A percentile compares a stretch with the other conserved stretches of the same genome.
Evolutionary conservation across 2,329 filamentous ascomycete genomes (phyloP).

Genomic region (Colletotrichum sp.): DNA sequence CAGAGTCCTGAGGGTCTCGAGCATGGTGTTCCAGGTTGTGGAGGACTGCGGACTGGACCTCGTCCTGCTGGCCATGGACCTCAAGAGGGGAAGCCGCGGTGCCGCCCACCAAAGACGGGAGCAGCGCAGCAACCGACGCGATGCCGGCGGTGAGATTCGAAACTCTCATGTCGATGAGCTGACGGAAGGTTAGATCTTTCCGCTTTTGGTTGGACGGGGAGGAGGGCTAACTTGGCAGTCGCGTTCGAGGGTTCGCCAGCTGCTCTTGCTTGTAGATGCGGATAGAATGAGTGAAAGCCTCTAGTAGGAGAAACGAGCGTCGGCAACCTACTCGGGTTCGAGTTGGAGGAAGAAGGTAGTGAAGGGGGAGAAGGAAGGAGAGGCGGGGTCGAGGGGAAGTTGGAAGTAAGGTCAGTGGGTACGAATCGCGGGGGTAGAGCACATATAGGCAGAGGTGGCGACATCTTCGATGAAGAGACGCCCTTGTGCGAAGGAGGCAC

Average conservation of each 20-base stretch:
- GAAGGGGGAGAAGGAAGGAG: neutral
- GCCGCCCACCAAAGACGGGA: slow-evolving; percentile 25
- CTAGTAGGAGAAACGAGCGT: neutral
- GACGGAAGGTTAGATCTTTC: neutral
- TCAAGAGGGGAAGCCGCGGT: neutral
- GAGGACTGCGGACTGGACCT: neutral
- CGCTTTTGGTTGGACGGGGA: neutral
- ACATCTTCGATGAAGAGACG: neutral
- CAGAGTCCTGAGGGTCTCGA: neutral
- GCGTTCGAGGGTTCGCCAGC: neutral
- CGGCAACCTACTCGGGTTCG: neutral
- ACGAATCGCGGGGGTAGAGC: neutral
- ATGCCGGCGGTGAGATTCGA: slow-evolving; percentile 34
- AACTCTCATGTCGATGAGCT: slow-evolving; percentile 36
- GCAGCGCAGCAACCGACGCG: slow-evolving; percentile 34
- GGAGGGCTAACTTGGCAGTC: neutral
- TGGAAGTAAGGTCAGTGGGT: neutral
- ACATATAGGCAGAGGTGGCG: slow-evolving; percentile 1
- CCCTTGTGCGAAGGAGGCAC: neutral
- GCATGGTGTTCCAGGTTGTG: neutral
- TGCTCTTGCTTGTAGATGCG: neutral
- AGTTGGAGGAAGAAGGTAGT: neutral
- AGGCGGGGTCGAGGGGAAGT: neutral
- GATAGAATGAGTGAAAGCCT: neutral
- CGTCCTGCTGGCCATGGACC: neutral